Evolutionary conservation across 345 rosid genomes (phyloP).

Genomic region (Eucalyptus cloeziana): DNA sequence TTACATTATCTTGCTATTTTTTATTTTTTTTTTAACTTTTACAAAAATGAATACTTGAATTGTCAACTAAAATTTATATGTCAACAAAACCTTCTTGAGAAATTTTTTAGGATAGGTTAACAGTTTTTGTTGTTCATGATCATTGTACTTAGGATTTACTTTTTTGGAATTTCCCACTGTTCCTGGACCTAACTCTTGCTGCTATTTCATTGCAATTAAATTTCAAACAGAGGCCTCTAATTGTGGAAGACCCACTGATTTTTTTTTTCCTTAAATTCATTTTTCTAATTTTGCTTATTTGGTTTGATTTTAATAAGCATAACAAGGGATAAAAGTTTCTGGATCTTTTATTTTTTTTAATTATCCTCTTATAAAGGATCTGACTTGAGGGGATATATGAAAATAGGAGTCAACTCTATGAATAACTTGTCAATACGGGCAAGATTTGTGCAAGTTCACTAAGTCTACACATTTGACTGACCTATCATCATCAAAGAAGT

Average conservation of each 20-base stretch:
- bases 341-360: background rate
- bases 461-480: background rate
- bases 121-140: background rate
- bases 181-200: fast-evolving
- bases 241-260: background rate
- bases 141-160: background rate
- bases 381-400: background rate
- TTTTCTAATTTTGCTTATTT: background rate
- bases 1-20: too few species aligned
- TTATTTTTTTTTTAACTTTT: background rate
- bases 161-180: background rate
- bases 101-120: background rate
- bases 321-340: background rate
- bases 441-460: background rate
- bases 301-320: background rate
- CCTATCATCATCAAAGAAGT: background rate
- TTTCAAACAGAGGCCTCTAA: background rate
- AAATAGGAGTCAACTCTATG: background rate
- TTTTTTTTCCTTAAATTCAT: too few species aligned
- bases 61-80: too few species aligned
- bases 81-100: background rate
- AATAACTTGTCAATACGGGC: background rate
- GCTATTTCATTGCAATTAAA: background rate
- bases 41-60: background rate
- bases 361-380: background rate